Evolutionary conservation across 1,139 yeast species (phyloP), one percentile per base, ranked within the genome.

Genomic region (Nakaseomyces delphensis): DNA sequence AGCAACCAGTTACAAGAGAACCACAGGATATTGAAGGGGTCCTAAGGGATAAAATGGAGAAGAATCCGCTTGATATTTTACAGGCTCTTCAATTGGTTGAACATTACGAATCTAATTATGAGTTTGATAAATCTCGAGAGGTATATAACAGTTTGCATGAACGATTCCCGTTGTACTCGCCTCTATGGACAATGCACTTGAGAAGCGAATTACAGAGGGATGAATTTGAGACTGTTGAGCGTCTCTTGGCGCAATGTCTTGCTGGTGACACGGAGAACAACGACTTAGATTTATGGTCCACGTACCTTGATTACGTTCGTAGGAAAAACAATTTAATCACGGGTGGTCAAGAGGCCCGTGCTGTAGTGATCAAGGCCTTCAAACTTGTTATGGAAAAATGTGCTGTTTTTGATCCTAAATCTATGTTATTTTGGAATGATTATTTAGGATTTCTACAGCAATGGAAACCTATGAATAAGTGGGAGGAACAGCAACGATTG

Each of bases 401-500:
- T 49, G 87, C 89, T 27, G 93, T 95, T 1, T 68, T 79, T 41
- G 98, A 91, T 60, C 74, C 83, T 7, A 70, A 73, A 36, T 76
- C 91, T 38, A 83, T 83, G 25, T 69, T 70, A 2, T 67, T 91
- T 42, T 91, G 96, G 96, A 71, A 72, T 40, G 95, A 85, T 54
- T 91, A 85, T 58, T 63, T 91, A 28, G 80, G 73, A n/a, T 89
- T 87, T 54, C 70, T 89, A 48, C 81, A 79, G 52, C 68, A 76
- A 36, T 83, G 91, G 83, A 83, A 82, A 25, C 85, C 95, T 1
- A 67, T 77, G 13, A 80, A 85, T 33, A 76, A 82, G 38, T 85
- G 94, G 85, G 97, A 89, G 58, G 83, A 79, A 51, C 93, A 84
- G 57, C 93, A 84, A 54, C 81, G 84, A 50, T 71, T 75, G 55